Evolutionary conservation across 345 rosid species (phyloP).

Genomic region (Lepidium didymum): DNA sequence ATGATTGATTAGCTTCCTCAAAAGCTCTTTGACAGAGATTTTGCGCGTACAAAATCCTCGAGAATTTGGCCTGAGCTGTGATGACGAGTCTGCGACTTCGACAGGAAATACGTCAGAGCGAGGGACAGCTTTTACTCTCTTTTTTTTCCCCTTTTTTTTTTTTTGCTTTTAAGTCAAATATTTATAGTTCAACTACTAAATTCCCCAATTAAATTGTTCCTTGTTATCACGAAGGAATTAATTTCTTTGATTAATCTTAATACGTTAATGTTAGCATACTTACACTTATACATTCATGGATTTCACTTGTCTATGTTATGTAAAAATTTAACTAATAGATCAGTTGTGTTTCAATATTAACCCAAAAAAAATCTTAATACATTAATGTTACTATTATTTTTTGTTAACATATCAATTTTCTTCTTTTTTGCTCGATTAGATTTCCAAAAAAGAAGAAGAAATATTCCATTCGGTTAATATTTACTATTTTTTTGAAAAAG

Average conservation of each 20-base stretch:
- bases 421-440: not conserved
- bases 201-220: not conserved
- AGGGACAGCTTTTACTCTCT: conserved; percentile 16
- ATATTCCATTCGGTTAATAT: conserved; percentile 4
- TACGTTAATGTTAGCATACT: not conserved
- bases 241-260: not conserved
- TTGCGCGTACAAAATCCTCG: not conserved
- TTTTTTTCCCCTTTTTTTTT: too few species aligned
- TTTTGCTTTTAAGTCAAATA: conserved; percentile 7
- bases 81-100: conserved; percentile 34
- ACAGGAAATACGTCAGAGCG: conserved; percentile 28
- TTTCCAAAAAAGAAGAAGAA: not conserved
- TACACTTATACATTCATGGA: too few species aligned
- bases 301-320: too few species aligned
- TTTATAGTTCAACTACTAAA: conserved; percentile 18
- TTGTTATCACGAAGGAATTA: not conserved
- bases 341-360: too few species aligned
- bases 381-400: not conserved
- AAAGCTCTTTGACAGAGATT: not conserved
- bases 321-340: too few species aligned
- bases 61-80: conserved; percentile 25
- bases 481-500: not conserved
- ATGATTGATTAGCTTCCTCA: conserved; percentile 9
- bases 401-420: not conserved
- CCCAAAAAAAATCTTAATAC: not conserved